phyloP scores from a whole-genome alignment of 768 basidiomycete species.

The Chiua virens region DNA sequence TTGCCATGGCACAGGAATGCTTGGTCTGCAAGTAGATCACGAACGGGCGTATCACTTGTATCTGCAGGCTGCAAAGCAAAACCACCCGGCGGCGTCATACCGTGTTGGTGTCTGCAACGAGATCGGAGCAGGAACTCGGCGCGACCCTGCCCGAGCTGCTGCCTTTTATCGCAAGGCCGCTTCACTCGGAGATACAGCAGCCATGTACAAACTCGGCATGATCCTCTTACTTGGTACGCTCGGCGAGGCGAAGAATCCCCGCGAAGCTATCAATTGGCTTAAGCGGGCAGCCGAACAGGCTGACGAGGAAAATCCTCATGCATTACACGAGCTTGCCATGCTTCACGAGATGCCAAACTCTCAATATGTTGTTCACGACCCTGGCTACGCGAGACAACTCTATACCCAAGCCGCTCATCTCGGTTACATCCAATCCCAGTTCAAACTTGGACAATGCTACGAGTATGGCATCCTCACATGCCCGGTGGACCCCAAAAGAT shows the following conservation, averaged over 20 bases:
- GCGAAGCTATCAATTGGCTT: constrained; percentile 94
- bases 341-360: constrained; percentile 74
- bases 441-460: constrained; percentile 92
- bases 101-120: constrained; percentile 99
- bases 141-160: constrained; percentile 84
- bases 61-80: constrained; percentile 95
- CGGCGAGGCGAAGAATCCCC: constrained; percentile 78
- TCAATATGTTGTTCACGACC: constrained; percentile 74
- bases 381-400: constrained; percentile 76
- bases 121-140: constrained; percentile 92
- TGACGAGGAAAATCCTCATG: constrained; percentile 97
- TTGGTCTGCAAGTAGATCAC: constrained; percentile 96
- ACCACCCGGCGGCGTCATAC: constrained; percentile 92
- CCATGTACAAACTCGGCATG: constrained; percentile 99
- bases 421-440: constrained; percentile 92
- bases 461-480: constrained; percentile 90
- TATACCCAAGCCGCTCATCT: constrained; percentile 91
- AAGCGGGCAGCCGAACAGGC: constrained; percentile 95
- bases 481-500: constrained; percentile 88
- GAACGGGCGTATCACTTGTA: constrained; percentile 98
- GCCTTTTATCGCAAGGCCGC: constrained; percentile 97
- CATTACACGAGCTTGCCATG: constrained; percentile 91
- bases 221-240: constrained; percentile 84
- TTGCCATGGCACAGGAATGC: constrained; percentile 91
- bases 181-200: constrained; percentile 92